Percentiles rank a stretch among this genome's conserved stretches.
Evolutionary conservation across 768 basidiomycete genomes (phyloP).

Genomic region (Pulveroboletus sp.): DNA sequence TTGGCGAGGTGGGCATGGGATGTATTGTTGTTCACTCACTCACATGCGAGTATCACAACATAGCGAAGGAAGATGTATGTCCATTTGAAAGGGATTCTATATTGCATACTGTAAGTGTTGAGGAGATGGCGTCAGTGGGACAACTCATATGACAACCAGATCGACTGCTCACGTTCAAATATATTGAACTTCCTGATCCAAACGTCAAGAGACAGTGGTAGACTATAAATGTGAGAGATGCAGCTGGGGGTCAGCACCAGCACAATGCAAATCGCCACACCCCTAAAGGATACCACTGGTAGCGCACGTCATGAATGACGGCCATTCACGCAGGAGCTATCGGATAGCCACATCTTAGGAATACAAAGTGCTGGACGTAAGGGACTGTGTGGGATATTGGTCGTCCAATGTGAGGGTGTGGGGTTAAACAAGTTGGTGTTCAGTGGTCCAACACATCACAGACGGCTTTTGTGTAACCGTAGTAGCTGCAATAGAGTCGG

Average conservation of each 20-base stretch:
- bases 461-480: no score
- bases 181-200: conserved; percentile 13
- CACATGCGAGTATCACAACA: conserved; percentile 10
- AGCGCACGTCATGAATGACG: conserved; percentile 7
- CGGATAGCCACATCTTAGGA: not conserved
- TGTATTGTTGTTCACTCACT: conserved; percentile 10
- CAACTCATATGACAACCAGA: not conserved
- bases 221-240: conserved; percentile 8
- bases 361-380: not conserved
- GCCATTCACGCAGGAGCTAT: not conserved
- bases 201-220: conserved; percentile 12
- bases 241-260: conserved; percentile 5
- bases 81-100: not conserved
- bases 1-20: not conserved
- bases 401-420: not conserved
- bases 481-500: not conserved
- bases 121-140: not conserved
- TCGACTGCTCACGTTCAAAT: conserved; percentile 20
- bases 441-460: no score
- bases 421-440: not conserved
- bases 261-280: not conserved
- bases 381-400: not conserved
- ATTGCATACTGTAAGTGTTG: conserved; percentile 16
- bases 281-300: not conserved
- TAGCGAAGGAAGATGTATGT: no score